Conservation (phyloP, 2,329 filamentous ascomycete species). For the Zalaria sp. region DNA sequence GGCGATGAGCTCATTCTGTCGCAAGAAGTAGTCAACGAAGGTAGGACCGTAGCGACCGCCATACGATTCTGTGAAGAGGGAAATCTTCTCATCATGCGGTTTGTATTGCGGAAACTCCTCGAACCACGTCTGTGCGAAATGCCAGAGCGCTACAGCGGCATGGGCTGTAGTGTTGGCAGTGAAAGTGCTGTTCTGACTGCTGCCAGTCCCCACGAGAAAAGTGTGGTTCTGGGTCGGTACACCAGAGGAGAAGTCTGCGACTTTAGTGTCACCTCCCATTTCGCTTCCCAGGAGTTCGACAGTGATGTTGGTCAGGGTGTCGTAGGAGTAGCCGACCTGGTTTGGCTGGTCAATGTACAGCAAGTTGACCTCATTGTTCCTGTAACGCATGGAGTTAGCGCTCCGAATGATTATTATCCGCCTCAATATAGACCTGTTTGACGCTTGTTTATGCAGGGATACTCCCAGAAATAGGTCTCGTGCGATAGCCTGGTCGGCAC, state of each 20-base stretch:
- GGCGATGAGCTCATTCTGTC: constrained; percentile 41
- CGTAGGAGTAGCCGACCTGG: constrained; percentile 37
- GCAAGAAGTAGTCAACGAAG: constrained; percentile 44
- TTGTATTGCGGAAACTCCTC: constrained; percentile 20
- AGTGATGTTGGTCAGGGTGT: constrained; percentile 17
- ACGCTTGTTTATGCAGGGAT: no score
- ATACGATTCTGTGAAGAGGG: constrained; percentile 57
- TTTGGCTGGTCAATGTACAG: constrained; percentile 53
- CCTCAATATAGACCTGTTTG: no score
- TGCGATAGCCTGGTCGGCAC: constrained; percentile 16
- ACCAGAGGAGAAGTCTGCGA: constrained; percentile 20
- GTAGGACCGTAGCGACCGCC: constrained; percentile 38
- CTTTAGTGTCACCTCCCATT: constrained; percentile 4
- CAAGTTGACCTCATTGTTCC: constrained; percentile 21
- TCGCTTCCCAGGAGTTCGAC: constrained; percentile 2
- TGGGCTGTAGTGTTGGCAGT: constrained; percentile 17
- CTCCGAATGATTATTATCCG: constrained; percentile 19
- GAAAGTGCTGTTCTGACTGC: constrained; percentile 30
- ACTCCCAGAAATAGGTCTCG: no score
- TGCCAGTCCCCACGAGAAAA: constrained; percentile 41
- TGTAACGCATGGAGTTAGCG: not conserved
- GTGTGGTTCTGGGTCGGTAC: constrained; percentile 16
- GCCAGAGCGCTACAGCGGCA: constrained; percentile 39
- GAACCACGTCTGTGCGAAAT: constrained; percentile 44
- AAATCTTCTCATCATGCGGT: constrained; percentile 37